Conservation (phyloP, 371 early-diverging fungal genomes). For the Mortierella sp. region DNA sequence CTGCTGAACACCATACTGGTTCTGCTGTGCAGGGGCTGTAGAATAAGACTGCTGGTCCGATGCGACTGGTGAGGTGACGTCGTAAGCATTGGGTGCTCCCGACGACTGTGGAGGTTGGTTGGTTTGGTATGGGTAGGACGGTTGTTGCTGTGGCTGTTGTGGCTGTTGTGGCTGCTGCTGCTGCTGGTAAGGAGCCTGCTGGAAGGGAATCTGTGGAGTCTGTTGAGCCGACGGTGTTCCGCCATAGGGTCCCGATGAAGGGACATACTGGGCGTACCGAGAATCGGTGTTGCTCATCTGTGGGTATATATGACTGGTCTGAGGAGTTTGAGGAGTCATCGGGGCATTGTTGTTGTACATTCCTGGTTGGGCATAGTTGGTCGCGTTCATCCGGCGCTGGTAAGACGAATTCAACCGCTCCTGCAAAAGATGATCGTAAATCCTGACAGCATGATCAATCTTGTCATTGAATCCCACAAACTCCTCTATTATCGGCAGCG, state of each 20-base stretch:
- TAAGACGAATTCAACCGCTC: conserved; percentile 64
- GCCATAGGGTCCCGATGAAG: conserved; percentile 22
- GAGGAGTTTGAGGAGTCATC: conserved; percentile 36
- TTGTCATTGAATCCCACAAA: conserved; percentile 81
- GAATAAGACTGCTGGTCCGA: conserved; percentile 23
- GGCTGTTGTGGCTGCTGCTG: conserved; percentile 18
- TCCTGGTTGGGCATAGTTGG: conserved; percentile 19
- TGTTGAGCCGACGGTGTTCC: conserved; percentile 7
- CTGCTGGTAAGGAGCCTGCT: conserved; percentile 29
- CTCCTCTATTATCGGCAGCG: conserved; percentile 70
- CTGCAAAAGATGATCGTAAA: conserved; percentile 85
- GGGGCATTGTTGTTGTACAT: conserved; percentile 16
- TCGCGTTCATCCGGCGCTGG: conserved; percentile 31
- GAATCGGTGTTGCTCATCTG: conserved; percentile 25
- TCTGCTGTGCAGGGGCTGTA: conserved; percentile 9
- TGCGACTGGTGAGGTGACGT: conserved; percentile 6
- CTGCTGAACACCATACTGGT: conserved; percentile 9
- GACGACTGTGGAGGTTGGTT: conserved; percentile 16
- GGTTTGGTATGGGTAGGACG: conserved; percentile 24
- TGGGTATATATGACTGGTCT: conserved; percentile 40
- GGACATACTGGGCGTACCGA: conserved; percentile 45
- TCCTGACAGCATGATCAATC: conserved; percentile 80
- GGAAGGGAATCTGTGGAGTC: conserved; percentile 37
- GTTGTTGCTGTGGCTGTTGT: conserved; percentile 18
- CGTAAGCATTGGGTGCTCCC: neutral